Conservation (phyloP, 140 eudicot species). For the Artemisia princeps region DNA sequence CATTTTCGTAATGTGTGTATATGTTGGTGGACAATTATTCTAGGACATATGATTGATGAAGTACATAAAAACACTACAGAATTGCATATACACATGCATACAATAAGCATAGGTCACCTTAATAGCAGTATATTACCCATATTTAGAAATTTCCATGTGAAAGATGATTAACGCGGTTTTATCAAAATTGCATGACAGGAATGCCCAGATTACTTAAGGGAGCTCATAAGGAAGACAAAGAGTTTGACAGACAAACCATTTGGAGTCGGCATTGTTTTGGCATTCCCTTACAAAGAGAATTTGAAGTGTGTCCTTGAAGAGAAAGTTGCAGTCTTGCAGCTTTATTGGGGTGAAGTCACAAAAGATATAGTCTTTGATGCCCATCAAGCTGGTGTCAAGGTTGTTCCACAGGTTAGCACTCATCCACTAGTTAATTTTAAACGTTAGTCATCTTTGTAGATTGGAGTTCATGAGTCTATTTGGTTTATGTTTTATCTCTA, state of each 20-base stretch:
- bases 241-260: conserved; percentile 74
- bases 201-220: conserved; percentile 71
- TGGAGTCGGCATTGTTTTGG: conserved; percentile 79
- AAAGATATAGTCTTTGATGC: conserved; percentile 60
- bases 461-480: not conserved
- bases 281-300: conserved; percentile 80
- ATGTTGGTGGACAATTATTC: not conserved
- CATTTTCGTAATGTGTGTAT: too few species aligned
- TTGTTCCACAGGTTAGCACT: conserved; percentile 68
- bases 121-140: too few species aligned
- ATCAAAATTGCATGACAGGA: conserved; percentile 42
- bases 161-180: too few species aligned
- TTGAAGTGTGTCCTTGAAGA: conserved; percentile 67
- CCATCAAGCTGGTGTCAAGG: conserved; percentile 78
- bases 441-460: not conserved
- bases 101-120: too few species aligned
- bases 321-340: conserved; percentile 77
- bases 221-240: conserved; percentile 73
- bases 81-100: too few species aligned
- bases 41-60: too few species aligned
- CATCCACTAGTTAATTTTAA: not conserved
- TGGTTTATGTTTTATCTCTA: conserved; percentile 3
- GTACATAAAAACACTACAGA: too few species aligned
- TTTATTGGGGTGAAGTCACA: conserved; percentile 77
- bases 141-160: too few species aligned